phyloP scores from a whole-genome alignment of 2,329 filamentous ascomycete species.

The Alternaria brassicae region DNA sequence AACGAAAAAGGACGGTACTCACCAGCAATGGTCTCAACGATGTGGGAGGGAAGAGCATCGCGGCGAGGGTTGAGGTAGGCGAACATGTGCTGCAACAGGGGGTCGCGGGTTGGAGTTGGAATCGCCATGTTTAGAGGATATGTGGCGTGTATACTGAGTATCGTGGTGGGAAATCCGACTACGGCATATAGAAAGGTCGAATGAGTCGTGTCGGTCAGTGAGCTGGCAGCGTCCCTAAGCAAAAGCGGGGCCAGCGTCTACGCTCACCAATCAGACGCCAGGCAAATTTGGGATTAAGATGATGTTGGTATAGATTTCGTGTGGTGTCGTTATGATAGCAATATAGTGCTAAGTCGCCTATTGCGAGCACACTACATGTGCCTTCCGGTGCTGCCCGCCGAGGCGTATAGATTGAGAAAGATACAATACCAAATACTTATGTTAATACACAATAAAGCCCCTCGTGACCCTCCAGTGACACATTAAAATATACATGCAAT shows the following conservation, averaged over 20 bases:
- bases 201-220: not conserved
- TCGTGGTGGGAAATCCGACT: not conserved
- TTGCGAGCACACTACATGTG: not conserved
- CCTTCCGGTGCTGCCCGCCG: not conserved
- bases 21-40: constrained; percentile 8
- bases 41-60: not conserved
- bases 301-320: constrained; percentile 9
- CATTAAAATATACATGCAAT: constrained; percentile 5
- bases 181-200: not conserved
- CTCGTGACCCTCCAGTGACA: not conserved
- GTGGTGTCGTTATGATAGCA: constrained; percentile 2
- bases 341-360: not conserved
- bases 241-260: not conserved
- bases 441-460: constrained; percentile 15
- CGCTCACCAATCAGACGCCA: not conserved
- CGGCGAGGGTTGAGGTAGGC: constrained; percentile 5
- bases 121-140: not conserved
- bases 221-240: not conserved
- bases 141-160: not conserved
- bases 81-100: constrained; percentile 12
- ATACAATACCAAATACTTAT: constrained; percentile 10
- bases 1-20: not conserved
- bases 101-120: not conserved
- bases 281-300: not conserved
- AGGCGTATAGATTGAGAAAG: not conserved